phyloP scores from a whole-genome alignment of 495 filamentous ascomycete species.

The Talaromyces borbonicus region DNA sequence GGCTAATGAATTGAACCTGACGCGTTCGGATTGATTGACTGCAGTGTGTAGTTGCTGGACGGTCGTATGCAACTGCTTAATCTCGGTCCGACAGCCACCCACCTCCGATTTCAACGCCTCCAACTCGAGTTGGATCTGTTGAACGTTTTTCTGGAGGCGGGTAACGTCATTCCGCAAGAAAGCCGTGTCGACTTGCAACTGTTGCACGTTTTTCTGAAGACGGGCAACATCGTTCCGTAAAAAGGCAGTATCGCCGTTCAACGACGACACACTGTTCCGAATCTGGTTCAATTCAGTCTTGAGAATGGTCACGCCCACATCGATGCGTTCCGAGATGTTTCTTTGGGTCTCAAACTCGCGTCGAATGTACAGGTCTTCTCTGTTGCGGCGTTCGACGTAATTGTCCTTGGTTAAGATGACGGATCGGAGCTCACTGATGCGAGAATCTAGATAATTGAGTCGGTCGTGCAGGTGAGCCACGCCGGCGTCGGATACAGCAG shows the following conservation, averaged over 20 bases:
- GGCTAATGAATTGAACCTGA: constrained; percentile 33
- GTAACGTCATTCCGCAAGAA: constrained; percentile 17
- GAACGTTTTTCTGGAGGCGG: constrained; percentile 16
- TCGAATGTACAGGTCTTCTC: constrained; percentile 33
- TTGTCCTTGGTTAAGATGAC: constrained; percentile 29
- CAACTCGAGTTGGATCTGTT: constrained; percentile 3
- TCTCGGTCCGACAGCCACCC: constrained; percentile 27
- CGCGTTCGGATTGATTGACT: constrained; percentile 23
- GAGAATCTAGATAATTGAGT: constrained; percentile 29
- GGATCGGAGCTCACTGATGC: constrained; percentile 28
- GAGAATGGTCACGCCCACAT: constrained; percentile 29
- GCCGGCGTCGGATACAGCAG: constrained; percentile 22
- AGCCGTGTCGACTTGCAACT: constrained; percentile 16
- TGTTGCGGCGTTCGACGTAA: constrained; percentile 33
- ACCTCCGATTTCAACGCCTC: constrained; percentile 14
- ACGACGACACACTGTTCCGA: constrained; percentile 26
- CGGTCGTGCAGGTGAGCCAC: constrained; percentile 28
- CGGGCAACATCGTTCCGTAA: constrained; percentile 31
- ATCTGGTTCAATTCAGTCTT: constrained; percentile 30
- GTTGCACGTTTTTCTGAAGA: constrained; percentile 29
- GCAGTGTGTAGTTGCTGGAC: constrained; percentile 31
- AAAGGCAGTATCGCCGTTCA: constrained; percentile 29
- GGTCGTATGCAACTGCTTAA: constrained; percentile 28
- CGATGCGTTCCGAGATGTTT: constrained; percentile 28
- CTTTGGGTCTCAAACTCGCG: constrained; percentile 31